Percentiles rank a stretch among this genome's conserved stretches.
These are phyloP conservation scores for Botrytis hyacinthi DNA, from an alignment of 2,329 filamentous ascomycete genomes.

Conservation along the genomic window DNA sequence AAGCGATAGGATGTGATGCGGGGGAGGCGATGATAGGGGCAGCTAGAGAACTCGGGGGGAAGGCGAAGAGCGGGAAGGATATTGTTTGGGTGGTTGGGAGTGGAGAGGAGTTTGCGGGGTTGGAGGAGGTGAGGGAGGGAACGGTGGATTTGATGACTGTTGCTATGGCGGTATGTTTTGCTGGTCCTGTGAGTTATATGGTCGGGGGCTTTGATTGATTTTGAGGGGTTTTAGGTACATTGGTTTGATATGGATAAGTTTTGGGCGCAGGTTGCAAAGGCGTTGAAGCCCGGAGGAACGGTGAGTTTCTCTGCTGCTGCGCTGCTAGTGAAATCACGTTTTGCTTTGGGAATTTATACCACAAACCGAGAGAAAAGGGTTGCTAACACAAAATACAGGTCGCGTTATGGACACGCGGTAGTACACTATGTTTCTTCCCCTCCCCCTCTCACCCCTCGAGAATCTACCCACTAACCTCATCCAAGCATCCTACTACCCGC, in stretches of 20 bases:
- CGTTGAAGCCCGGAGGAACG: constrained; percentile 49
- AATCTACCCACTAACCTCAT: not conserved
- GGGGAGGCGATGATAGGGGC: constrained; percentile 35
- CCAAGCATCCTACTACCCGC: constrained; percentile 21
- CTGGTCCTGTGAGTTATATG: constrained; percentile 26
- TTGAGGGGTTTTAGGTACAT: constrained; percentile 40
- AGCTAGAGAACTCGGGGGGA: constrained; percentile 31
- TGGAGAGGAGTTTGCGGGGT: constrained; percentile 33
- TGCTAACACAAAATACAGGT: not conserved
- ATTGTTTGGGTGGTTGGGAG: constrained; percentile 30
- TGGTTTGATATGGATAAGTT: constrained; percentile 52
- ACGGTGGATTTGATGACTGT: constrained; percentile 36
- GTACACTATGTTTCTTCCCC: not conserved
- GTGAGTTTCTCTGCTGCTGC: constrained; percentile 29
- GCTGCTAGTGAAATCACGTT: not conserved
- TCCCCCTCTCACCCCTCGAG: fast-evolving
- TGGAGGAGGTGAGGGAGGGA: constrained; percentile 25
- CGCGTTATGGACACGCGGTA: constrained; percentile 5
- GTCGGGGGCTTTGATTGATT: not conserved
- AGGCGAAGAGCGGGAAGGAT: constrained; percentile 26
- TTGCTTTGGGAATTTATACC: too few relatives aligned
- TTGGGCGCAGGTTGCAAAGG: constrained; percentile 45
- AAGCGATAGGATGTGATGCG: constrained; percentile 35
- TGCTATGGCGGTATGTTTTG: constrained; percentile 30
- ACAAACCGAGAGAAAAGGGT: not conserved